phyloP scores from a whole-genome alignment of 352 stramenopile species.

The Phytophthora citricola region DNA sequence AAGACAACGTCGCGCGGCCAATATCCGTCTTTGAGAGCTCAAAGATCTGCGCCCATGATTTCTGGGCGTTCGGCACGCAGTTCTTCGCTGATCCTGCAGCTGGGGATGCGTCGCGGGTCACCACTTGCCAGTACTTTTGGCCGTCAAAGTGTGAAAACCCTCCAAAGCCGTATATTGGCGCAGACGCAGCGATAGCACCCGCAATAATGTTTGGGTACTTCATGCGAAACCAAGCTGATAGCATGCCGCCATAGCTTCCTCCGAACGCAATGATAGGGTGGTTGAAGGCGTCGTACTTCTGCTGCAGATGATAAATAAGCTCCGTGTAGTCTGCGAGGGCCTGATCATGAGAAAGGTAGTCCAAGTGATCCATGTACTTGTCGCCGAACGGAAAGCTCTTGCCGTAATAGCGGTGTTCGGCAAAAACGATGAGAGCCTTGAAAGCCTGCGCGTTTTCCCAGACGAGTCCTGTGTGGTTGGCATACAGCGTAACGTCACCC shows the following conservation, averaged over 20 bases:
- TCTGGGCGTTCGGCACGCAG: conserved; percentile 87
- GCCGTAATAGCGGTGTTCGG: conserved; percentile 97
- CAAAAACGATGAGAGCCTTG: conserved; percentile 93
- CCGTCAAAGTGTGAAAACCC: conserved; percentile 68
- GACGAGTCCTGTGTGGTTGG: conserved; percentile 95
- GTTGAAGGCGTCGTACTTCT: conserved; percentile 67
- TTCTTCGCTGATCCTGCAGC: conserved; percentile 70
- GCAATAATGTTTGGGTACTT: conserved; percentile 94
- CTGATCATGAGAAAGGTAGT: conserved; percentile 91
- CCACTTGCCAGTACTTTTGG: conserved; percentile 85
- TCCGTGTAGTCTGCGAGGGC: conserved; percentile 93
- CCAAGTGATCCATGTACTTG: conserved; percentile 73
- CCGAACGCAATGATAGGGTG: conserved; percentile 95
- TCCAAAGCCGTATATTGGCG: conserved; percentile 92
- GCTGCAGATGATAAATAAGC: conserved; percentile 89
- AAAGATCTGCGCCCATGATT: conserved; percentile 83
- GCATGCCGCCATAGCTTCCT: conserved; percentile 96
- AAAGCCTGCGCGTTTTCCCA: conserved; percentile 93
- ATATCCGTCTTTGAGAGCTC: conserved; percentile 62
- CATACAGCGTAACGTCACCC: conserved; percentile 93
- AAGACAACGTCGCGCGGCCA: conserved; percentile 59
- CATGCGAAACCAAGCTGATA: conserved; percentile 95
- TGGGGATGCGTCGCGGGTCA: conserved; percentile 77
- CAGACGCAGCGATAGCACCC: conserved; percentile 94
- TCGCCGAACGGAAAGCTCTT: conserved; percentile 85